Conservation (phyloP, 148 eudicot genomes). For the Vaccinium darrowii region DNA sequence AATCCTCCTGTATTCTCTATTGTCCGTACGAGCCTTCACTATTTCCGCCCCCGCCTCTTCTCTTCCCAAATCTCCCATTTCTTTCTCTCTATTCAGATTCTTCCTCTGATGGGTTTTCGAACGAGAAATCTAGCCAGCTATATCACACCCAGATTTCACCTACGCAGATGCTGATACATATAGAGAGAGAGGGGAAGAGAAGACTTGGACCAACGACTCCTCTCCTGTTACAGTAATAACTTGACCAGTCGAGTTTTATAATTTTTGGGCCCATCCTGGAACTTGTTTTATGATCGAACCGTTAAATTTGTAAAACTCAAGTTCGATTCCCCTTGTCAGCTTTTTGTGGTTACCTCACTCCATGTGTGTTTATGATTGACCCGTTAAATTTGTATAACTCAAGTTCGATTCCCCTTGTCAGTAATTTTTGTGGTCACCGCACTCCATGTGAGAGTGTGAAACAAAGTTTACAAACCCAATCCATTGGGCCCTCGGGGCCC, state of each 20-base stretch:
- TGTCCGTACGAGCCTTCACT: conserved; percentile 61
- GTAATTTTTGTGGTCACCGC: no score
- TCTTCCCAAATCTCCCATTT: conserved; percentile 35
- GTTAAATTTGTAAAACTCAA: background rate
- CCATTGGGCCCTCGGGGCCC: no score
- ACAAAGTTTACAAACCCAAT: no score
- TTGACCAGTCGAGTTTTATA: background rate
- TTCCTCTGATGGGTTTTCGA: background rate
- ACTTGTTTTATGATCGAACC: background rate
- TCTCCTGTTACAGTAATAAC: background rate
- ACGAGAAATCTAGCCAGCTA: background rate
- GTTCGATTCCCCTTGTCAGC: no score
- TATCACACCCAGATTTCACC: no score
- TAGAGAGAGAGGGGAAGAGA: background rate
- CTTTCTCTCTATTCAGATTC: background rate
- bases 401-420: no score
- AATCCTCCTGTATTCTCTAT: conserved; percentile 60
- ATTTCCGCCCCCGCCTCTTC: conserved; percentile 32
- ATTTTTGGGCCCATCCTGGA: background rate
- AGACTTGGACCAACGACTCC: background rate
- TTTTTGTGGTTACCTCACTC: no score
- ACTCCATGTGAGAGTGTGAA: no score
- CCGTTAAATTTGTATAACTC: no score
- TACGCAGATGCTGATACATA: no score
- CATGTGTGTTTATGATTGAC: no score